phyloP scores from a whole-genome alignment of 768 basidiomycete genomes.

The Rossbeevera mucosa region DNA sequence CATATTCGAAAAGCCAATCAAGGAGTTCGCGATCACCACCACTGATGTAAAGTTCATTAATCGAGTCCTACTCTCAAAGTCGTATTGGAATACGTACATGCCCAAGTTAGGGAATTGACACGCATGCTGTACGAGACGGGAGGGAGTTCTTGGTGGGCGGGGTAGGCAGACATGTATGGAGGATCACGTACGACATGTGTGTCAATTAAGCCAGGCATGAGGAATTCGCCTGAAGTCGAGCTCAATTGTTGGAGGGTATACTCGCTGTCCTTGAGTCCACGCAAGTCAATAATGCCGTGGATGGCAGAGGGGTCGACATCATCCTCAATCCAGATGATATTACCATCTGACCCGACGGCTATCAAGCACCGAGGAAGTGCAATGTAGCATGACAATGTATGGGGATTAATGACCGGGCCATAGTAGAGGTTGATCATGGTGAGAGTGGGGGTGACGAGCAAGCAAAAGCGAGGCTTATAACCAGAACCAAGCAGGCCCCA shows the following conservation, averaged over 20 bases:
- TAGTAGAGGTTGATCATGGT: constrained; percentile 42
- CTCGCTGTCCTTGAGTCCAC: constrained; percentile 40
- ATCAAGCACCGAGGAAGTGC: constrained; percentile 53
- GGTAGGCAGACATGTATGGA: not conserved
- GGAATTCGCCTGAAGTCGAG: constrained; percentile 50
- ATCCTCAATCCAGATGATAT: constrained; percentile 68
- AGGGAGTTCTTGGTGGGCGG: not conserved
- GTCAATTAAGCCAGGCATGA: constrained; percentile 86
- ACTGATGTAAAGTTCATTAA: constrained; percentile 30
- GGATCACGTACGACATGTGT: constrained; percentile 73
- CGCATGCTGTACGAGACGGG: constrained; percentile 17
- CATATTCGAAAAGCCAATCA: constrained; percentile 77
- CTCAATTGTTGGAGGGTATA: constrained; percentile 33
- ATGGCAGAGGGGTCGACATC: constrained; percentile 47
- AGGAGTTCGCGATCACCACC: constrained; percentile 81
- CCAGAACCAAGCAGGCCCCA: not conserved
- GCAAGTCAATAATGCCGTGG: constrained; percentile 46
- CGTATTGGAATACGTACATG: constrained; percentile 14
- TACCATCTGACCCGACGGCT: constrained; percentile 44
- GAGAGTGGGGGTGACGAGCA: not conserved
- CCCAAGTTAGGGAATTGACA: constrained; percentile 40
- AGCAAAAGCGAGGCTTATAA: not conserved
- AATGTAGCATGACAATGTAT: constrained; percentile 38
- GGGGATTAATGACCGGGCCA: constrained; percentile 54
- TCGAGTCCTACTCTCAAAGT: not conserved